A percentile compares a stretch with the other conserved stretches of the same genome.
phyloP scores from a whole-genome alignment of 2,329 filamentous ascomycete species.

The Diaporthe batatas region DNA sequence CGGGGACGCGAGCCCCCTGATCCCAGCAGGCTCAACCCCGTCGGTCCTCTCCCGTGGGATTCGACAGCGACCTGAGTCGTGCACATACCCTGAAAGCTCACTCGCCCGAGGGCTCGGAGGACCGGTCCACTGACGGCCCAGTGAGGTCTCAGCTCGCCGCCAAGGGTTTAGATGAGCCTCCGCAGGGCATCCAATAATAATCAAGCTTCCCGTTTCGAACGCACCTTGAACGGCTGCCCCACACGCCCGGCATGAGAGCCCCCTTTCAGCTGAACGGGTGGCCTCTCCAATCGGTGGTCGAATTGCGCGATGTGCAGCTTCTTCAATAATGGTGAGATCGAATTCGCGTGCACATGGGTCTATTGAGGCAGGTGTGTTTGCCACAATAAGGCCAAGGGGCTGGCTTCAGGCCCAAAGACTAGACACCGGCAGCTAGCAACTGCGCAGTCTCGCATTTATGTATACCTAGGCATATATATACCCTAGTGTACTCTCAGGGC shows the following conservation, averaged over 20 bases:
- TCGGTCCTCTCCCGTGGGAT: slow-evolving; percentile 27
- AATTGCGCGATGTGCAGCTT: not conserved
- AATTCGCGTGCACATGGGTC: not conserved
- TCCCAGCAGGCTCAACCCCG: slow-evolving; percentile 26
- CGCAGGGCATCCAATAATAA: slow-evolving; percentile 26
- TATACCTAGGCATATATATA: no score
- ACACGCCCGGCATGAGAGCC: slow-evolving; percentile 5
- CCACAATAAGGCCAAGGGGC: not conserved
- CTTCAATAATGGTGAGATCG: not conserved
- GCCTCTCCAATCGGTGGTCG: slow-evolving; percentile 12
- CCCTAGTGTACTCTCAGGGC: not conserved
- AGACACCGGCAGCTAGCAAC: not conserved
- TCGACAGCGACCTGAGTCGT: slow-evolving; percentile 31
- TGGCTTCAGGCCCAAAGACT: not conserved
- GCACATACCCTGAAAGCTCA: slow-evolving; percentile 25
- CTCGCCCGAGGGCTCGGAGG: slow-evolving; percentile 27
- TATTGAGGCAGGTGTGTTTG: not conserved
- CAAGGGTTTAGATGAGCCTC: slow-evolving; percentile 31
- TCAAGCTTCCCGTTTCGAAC: slow-evolving; percentile 20
- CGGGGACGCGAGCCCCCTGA: slow-evolving; percentile 17
- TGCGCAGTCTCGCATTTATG: not conserved
- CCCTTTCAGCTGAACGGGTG: slow-evolving; percentile 20
- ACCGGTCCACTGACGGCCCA: slow-evolving; percentile 11
- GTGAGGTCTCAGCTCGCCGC: slow-evolving; percentile 23
- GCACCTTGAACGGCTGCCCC: not conserved